Evolutionary conservation across 1,284 basidiomycete genomes (phyloP).

Genomic region (Porphyrellus sp.): DNA sequence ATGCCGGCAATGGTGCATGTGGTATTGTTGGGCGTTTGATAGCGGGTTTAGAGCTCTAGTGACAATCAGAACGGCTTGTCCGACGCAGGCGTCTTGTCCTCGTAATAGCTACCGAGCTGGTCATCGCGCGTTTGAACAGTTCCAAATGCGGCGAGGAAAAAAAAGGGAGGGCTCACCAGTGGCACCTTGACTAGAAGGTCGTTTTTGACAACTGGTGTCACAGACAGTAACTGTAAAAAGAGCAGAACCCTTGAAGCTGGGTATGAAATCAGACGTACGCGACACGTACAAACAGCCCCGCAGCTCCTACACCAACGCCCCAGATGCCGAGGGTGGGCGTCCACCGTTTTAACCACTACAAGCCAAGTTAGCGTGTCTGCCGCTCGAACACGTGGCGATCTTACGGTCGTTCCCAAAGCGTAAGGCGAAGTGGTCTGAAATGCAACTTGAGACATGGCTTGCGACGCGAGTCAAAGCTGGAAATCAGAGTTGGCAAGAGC

Average conservation of each 20-base stretch:
- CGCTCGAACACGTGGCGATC: background rate
- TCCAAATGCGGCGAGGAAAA: slow-evolving; percentile 6
- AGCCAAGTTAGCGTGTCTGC: background rate
- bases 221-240: slow-evolving; percentile 51
- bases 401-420: slow-evolving; percentile 23
- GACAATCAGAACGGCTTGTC: slow-evolving; percentile 76
- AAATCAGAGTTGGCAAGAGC: background rate
- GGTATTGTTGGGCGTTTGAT: slow-evolving; percentile 8
- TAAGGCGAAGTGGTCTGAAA: slow-evolving; percentile 26
- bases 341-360: slow-evolving; percentile 55
- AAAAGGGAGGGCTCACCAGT: slow-evolving; percentile 42
- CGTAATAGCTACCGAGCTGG: slow-evolving; percentile 66
- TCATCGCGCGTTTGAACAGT: slow-evolving; percentile 1
- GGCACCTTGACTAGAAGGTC: slow-evolving; percentile 58
- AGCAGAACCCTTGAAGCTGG: slow-evolving; percentile 1
- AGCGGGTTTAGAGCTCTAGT: slow-evolving; percentile 10
- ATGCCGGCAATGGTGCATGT: slow-evolving; percentile 7
- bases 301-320: slow-evolving; percentile 65
- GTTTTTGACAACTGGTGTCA: slow-evolving; percentile 63
- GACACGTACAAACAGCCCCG: slow-evolving; percentile 59
- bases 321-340: slow-evolving; percentile 57
- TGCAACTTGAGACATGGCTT: slow-evolving; percentile 25
- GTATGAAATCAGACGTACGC: slow-evolving; percentile 2
- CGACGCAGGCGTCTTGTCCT: slow-evolving; percentile 71
- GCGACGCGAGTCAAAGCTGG: background rate